Percentiles rank a stretch among this genome's conserved stretches.
These are phyloP conservation scores for Debaryomyces singareniensis DNA, from an alignment of 1,139 yeast genomes.

Conservation along the genomic window DNA sequence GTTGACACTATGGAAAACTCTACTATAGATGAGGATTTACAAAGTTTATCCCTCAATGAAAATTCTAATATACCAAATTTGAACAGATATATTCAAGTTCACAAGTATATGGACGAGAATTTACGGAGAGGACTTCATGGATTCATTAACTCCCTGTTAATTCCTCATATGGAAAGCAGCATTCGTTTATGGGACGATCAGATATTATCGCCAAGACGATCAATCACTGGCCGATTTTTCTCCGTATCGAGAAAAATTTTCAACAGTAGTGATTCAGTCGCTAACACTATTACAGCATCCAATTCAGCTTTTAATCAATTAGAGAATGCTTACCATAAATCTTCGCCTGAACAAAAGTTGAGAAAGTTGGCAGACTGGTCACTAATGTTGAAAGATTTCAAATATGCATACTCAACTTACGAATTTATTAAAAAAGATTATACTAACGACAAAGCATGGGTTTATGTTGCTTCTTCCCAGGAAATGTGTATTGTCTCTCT, in stretches of 20 bases:
- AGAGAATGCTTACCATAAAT: conserved; percentile 50
- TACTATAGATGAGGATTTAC: conserved; percentile 52
- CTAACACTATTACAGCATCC: conserved; percentile 2
- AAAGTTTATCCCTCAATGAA: conserved; percentile 26
- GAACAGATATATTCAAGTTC: conserved; percentile 16
- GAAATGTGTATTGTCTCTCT: conserved; percentile 81
- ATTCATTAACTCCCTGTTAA: conserved; percentile 47
- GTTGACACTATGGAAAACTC: conserved; percentile 29
- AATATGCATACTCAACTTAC: conserved; percentile 77
- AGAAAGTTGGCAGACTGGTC: conserved; percentile 91
- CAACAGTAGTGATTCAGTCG: conserved; percentile 17
- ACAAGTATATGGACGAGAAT: conserved; percentile 31
- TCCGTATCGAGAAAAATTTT: conserved; percentile 59
- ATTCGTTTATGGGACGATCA: conserved; percentile 77
- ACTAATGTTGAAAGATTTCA: conserved; percentile 81
- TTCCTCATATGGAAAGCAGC: conserved; percentile 77
- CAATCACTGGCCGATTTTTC: conserved; percentile 69
- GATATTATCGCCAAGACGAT: conserved; percentile 59
- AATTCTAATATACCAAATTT: conserved; percentile 5
- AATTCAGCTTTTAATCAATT: conserved; percentile 30
- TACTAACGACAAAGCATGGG: conserved; percentile 75
- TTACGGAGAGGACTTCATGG: conserved; percentile 45
- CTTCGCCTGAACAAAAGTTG: conserved; percentile 67
- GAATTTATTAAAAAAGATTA: conserved; percentile 79
- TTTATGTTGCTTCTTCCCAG: conserved; percentile 74